Evolutionary conservation across 225 moss, liverwort and hornwort species (phyloP).

Genomic region (Antitrichia curtipendula): DNA sequence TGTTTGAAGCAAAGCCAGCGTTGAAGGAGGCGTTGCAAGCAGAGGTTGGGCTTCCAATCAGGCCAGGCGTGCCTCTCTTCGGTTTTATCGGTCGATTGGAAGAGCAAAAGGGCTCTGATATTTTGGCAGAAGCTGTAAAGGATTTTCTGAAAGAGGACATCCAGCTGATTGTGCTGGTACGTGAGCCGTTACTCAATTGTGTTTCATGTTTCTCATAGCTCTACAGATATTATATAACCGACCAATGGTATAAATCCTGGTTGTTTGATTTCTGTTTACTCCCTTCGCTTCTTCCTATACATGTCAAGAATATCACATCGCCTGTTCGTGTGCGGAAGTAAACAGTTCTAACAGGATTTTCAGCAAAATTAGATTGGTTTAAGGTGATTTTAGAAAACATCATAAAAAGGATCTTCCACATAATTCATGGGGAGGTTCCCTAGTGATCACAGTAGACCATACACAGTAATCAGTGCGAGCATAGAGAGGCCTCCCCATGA

Average conservation of each 20-base stretch:
- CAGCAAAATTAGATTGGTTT: neutral
- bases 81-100: constrained; percentile 92
- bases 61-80: constrained; percentile 59
- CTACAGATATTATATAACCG: neutral
- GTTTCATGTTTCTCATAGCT: neutral
- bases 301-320: neutral
- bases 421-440: neutral
- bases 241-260: too few species aligned
- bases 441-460: neutral
- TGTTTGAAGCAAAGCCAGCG: constrained; percentile 57
- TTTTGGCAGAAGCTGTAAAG: constrained; percentile 62
- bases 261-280: neutral
- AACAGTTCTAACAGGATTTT: neutral
- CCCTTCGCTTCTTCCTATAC: neutral
- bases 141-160: constrained; percentile 59
- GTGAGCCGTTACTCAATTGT: neutral
- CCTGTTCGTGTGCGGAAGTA: neutral
- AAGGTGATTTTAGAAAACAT: neutral
- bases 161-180: constrained; percentile 70
- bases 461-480: neutral
- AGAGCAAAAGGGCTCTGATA: constrained; percentile 93
- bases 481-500: neutral
- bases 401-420: neutral
- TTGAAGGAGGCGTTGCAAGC: constrained; percentile 81
- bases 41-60: constrained; percentile 64